Conservation (phyloP, 1,139 yeast species). For the Pichia cactophila region DNA sequence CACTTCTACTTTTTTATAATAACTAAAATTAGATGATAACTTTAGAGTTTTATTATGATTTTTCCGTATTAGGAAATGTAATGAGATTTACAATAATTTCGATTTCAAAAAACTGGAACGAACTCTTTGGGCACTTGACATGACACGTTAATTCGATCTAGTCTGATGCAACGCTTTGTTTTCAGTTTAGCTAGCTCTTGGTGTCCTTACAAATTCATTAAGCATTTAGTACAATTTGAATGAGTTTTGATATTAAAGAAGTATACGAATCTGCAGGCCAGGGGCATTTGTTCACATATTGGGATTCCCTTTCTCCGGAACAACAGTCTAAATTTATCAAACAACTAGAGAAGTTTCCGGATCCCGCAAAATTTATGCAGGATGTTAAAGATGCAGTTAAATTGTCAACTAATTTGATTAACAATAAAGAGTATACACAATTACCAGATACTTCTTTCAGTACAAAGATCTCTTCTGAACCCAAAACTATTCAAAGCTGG, state of each 20-base stretch:
- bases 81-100: neutral
- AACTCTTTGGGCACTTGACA: no score
- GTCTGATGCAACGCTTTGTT: no score
- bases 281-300: constrained; percentile 33
- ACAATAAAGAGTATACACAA: constrained; percentile 38
- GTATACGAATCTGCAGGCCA: constrained; percentile 24
- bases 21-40: no score
- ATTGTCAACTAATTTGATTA: constrained; percentile 30
- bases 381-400: constrained; percentile 45
- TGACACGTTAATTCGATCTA: no score
- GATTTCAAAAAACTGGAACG: no score
- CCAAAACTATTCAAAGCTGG: constrained; percentile 40
- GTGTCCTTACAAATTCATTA: neutral
- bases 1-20: neutral
- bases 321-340: constrained; percentile 30
- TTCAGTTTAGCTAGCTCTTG: no score
- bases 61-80: constrained; percentile 4
- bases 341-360: constrained; percentile 36
- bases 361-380: constrained; percentile 35
- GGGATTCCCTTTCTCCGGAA: constrained; percentile 30
- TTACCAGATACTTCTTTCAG: constrained; percentile 43
- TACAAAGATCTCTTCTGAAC: constrained; percentile 38
- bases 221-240: neutral
- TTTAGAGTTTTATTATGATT: neutral
- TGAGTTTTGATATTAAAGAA: constrained; percentile 10